A percentile compares a stretch with the other conserved stretches of the same genome.
Conservation (phyloP, 73 alveolate genomes). For the Paramecium biaurelia region DNA sequence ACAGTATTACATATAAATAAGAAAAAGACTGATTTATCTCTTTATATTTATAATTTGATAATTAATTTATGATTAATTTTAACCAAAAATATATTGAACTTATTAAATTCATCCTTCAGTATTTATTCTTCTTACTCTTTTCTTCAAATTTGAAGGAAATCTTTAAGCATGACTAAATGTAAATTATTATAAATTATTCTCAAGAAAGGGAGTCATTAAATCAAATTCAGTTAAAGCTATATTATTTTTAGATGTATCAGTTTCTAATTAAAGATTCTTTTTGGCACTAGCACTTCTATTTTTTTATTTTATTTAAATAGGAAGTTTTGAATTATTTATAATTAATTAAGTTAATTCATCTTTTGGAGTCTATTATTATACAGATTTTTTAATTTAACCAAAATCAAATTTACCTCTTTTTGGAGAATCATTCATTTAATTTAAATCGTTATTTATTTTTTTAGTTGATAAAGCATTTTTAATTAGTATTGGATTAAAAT, state of each 20-base stretch:
- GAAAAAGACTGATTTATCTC: background rate
- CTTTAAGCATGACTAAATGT: background rate
- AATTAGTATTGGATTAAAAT: background rate
- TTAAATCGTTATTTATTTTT: background rate
- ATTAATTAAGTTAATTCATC: background rate
- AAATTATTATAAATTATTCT: background rate
- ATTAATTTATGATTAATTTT: background rate
- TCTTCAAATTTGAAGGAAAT: background rate
- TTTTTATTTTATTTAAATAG: background rate
- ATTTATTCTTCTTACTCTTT: background rate
- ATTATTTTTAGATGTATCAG: background rate
- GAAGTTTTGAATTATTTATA: background rate
- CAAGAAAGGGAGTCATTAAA: background rate
- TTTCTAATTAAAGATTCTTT: background rate
- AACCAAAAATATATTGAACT: background rate
- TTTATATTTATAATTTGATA: background rate
- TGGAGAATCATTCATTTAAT: background rate
- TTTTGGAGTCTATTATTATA: background rate
- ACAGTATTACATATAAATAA: background rate
- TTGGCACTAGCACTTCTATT: background rate
- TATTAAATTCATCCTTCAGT: background rate
- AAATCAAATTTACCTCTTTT: background rate
- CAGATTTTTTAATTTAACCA: background rate
- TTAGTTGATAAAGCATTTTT: background rate
- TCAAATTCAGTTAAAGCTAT: background rate